A percentile compares a stretch with the other conserved stretches of the same genome.
phyloP scores from a whole-genome alignment of 129 eudicot genomes.

The Sambucus nigra region DNA sequence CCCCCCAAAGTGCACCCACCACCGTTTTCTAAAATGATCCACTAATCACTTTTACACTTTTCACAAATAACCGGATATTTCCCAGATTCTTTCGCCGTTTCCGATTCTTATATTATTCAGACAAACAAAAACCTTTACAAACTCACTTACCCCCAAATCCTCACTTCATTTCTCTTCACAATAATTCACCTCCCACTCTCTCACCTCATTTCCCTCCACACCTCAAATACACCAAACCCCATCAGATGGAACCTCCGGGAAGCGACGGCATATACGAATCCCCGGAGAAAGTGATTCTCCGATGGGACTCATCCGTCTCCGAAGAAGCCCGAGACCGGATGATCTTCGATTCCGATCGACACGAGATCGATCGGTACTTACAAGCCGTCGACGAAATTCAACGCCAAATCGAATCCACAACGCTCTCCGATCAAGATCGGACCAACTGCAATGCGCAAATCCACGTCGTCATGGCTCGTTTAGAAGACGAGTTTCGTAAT shows the following conservation, averaged over 20 bases:
- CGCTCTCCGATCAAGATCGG: slow-evolving; percentile 28
- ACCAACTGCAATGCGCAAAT: slow-evolving; percentile 30
- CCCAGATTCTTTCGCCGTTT: no score
- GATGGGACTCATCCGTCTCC: slow-evolving; percentile 78
- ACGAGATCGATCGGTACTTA: slow-evolving; percentile 49
- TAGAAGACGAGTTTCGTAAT: slow-evolving; percentile 76
- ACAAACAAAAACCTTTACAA: no score
- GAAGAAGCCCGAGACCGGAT: slow-evolving; percentile 52
- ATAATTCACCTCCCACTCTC: no score
- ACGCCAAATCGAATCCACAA: slow-evolving; percentile 36
- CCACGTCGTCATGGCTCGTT: slow-evolving; percentile 81
- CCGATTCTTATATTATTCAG: no score
- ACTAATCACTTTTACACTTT: no score
- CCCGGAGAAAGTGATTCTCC: slow-evolving; percentile 70
- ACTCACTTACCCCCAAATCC: no score
- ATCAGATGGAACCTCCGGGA: slow-evolving; percentile 43
- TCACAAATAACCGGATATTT: no score
- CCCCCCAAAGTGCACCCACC: no score
- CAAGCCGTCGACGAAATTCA: slow-evolving; percentile 71
- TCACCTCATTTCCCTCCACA: no score
- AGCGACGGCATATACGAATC: slow-evolving; percentile 27
- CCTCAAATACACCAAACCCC: no score
- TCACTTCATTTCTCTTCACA: no score
- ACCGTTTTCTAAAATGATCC: no score
- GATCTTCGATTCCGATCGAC: slow-evolving; percentile 55